Conservation (phyloP, 495 filamentous ascomycete species). For the Choiromyces venosus region DNA sequence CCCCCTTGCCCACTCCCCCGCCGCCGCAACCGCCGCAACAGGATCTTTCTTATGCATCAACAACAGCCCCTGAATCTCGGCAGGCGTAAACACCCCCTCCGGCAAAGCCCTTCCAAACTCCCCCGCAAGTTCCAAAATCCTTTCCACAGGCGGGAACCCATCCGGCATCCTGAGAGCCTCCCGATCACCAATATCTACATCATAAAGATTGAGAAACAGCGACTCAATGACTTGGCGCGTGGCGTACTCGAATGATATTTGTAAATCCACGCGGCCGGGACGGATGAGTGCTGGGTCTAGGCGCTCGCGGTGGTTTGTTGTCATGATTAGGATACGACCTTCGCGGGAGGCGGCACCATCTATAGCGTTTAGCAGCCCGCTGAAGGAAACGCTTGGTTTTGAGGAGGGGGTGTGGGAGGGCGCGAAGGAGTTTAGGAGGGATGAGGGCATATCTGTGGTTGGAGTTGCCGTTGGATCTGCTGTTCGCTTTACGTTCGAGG, state of each 20-base stretch:
- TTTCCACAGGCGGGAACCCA: slow-evolving; percentile 31
- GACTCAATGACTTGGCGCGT: slow-evolving; percentile 57
- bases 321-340: slow-evolving; percentile 76
- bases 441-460: too few relatives aligned
- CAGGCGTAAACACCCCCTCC: slow-evolving; percentile 53
- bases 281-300: slow-evolving; percentile 70
- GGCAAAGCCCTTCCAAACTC: slow-evolving; percentile 50
- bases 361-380: slow-evolving; percentile 70
- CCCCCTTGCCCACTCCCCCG: slow-evolving; percentile 52
- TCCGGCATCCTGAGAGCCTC: slow-evolving; percentile 24
- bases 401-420: background rate
- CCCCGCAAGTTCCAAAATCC: slow-evolving; percentile 46
- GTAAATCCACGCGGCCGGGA: slow-evolving; percentile 67
- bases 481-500: slow-evolving; percentile 61
- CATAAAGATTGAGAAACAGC: slow-evolving; percentile 69
- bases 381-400: slow-evolving; percentile 53
- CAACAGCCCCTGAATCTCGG: slow-evolving; percentile 65
- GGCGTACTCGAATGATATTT: slow-evolving; percentile 65
- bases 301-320: slow-evolving; percentile 68
- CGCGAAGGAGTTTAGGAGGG: background rate
- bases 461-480: slow-evolving; percentile 13
- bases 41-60: slow-evolving; percentile 60
- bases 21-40: slow-evolving; percentile 51
- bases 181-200: slow-evolving; percentile 42
- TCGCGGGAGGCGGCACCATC: slow-evolving; percentile 76